Percentiles rank a stretch among this genome's conserved stretches.
phyloP scores from a whole-genome alignment of 257 asterid species.

The Salvia splendens region DNA sequence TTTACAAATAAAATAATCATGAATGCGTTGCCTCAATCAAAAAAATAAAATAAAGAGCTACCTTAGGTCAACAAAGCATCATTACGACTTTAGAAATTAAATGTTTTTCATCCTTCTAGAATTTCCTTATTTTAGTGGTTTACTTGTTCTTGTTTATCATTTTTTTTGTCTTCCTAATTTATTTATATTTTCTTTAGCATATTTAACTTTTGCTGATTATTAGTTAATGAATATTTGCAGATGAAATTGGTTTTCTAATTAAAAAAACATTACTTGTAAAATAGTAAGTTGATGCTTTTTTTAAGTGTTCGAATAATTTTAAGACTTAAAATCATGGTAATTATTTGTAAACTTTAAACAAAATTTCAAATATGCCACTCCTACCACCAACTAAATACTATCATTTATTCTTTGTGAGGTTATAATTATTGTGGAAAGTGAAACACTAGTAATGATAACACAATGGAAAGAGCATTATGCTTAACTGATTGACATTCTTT shows the following conservation, averaged over 20 bases:
- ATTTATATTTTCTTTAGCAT: background rate
- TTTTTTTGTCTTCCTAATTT: conserved; percentile 25
- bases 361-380: no score
- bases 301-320: background rate
- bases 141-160: conserved; percentile 22
- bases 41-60: background rate
- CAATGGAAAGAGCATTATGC: conserved; percentile 34
- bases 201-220: conserved; percentile 14
- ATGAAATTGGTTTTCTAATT: background rate
- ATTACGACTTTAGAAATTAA: conserved; percentile 41
- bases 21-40: no score
- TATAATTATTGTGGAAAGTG: background rate
- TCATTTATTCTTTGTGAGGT: no score
- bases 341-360: no score
- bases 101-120: conserved; percentile 25
- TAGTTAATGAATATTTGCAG: background rate
- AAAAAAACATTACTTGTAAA: conserved; percentile 9
- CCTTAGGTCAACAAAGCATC: conserved; percentile 34
- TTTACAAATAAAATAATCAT: no score
- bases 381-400: conserved; percentile 8
- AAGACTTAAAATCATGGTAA: background rate
- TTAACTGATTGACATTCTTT: conserved; percentile 39
- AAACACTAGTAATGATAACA: conserved; percentile 31
- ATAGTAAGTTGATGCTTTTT: background rate
- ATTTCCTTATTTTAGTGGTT: conserved; percentile 28